phyloP scores from a whole-genome alignment of 208 protist genomes.

The Trypanosoma scelopori region DNA sequence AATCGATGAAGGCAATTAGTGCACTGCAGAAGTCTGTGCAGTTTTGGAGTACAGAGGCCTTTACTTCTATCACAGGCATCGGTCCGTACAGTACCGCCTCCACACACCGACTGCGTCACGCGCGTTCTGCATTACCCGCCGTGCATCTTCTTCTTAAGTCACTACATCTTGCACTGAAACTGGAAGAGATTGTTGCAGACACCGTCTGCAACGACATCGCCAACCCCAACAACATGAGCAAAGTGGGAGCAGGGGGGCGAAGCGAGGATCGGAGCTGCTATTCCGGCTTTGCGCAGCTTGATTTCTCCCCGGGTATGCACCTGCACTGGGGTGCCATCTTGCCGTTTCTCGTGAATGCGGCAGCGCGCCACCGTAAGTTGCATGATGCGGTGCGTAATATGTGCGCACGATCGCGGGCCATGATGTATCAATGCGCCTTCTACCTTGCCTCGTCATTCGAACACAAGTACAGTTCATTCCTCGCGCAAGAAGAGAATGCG shows the following conservation, averaged over 20 bases:
- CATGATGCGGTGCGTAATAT: slow-evolving; percentile 60
- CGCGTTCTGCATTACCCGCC: slow-evolving; percentile 61
- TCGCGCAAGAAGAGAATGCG: slow-evolving; percentile 19
- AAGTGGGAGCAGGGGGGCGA: not conserved
- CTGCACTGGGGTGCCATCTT: slow-evolving; percentile 62
- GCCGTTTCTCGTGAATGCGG: slow-evolving; percentile 52
- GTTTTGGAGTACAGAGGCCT: slow-evolving; percentile 65
- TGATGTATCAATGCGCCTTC: slow-evolving; percentile 76
- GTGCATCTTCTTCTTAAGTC: slow-evolving; percentile 76
- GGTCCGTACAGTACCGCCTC: slow-evolving; percentile 62
- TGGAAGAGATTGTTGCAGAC: slow-evolving; percentile 39
- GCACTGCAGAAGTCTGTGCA: slow-evolving; percentile 75
- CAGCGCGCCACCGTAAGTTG: slow-evolving; percentile 40
- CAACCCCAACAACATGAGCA: not conserved
- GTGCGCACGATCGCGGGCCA: slow-evolving; percentile 54
- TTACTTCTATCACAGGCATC: slow-evolving; percentile 55
- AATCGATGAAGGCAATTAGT: slow-evolving; percentile 77
- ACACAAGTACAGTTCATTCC: slow-evolving; percentile 37
- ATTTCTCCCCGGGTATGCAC: slow-evolving; percentile 58
- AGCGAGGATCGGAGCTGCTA: slow-evolving; percentile 2
- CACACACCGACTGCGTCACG: slow-evolving; percentile 61
- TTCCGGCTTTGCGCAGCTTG: slow-evolving; percentile 49
- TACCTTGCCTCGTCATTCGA: slow-evolving; percentile 67
- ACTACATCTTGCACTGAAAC: slow-evolving; percentile 60
- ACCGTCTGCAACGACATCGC: not conserved